Conservation (phyloP, 2,329 filamentous ascomycete species). For the Dryadomyces quercivorus region DNA sequence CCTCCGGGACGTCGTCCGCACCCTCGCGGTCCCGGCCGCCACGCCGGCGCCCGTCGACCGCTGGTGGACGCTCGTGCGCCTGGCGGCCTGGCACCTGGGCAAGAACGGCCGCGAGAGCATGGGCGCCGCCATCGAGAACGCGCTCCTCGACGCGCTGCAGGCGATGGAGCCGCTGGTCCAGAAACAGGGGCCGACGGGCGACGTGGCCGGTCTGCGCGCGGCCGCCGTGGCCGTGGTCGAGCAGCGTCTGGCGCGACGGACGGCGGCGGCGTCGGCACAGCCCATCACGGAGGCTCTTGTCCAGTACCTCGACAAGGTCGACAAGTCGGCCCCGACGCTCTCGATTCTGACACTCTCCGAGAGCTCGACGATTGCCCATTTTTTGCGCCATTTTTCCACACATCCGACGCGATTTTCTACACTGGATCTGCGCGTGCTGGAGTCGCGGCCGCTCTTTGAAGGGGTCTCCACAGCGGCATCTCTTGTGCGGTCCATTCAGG, state of each 20-base stretch:
- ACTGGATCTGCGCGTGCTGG: constrained; percentile 48
- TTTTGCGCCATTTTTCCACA: constrained; percentile 29
- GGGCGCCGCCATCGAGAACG: constrained; percentile 44
- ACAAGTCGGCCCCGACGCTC: constrained; percentile 18
- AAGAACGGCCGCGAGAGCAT: constrained; percentile 56
- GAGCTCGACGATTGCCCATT: constrained; percentile 46
- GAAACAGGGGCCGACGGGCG: constrained; percentile 5
- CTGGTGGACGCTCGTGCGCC: constrained; percentile 45
- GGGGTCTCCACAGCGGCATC: constrained; percentile 43
- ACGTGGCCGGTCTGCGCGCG: constrained; percentile 7
- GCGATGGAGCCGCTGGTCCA: constrained; percentile 21
- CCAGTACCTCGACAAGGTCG: constrained; percentile 23
- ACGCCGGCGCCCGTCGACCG: constrained; percentile 16
- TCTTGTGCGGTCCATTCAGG: no score
- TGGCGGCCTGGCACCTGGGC: constrained; percentile 50
- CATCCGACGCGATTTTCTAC: constrained; percentile 17
- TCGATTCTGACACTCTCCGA: constrained; percentile 48
- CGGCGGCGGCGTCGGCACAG: constrained; percentile 12
- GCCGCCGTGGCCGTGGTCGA: constrained; percentile 10
- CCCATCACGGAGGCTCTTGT: constrained; percentile 20
- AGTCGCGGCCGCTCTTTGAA: constrained; percentile 56
- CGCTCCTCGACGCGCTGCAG: constrained; percentile 33
- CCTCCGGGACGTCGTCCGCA: constrained; percentile 32
- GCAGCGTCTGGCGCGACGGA: constrained; percentile 9
- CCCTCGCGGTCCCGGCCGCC: constrained; percentile 15